Conservation (phyloP, 2,329 filamentous ascomycete species). For the Arthrocladium fulminans region DNA sequence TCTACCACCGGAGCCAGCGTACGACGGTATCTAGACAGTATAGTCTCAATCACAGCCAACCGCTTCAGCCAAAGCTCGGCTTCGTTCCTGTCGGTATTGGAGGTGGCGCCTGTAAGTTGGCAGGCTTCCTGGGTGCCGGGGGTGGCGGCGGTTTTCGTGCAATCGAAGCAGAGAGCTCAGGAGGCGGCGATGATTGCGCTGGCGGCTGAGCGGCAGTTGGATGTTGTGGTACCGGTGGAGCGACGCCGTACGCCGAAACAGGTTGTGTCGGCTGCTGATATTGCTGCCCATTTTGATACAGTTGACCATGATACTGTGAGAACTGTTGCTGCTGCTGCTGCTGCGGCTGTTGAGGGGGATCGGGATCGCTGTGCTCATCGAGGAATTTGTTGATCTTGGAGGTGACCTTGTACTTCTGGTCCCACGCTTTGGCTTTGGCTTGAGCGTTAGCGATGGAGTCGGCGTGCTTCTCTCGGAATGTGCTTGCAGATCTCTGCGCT, state of each 20-base stretch:
- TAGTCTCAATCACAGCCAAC: not conserved
- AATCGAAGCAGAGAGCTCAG: slow-evolving; percentile 25
- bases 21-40: not conserved
- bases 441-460: slow-evolving; percentile 57
- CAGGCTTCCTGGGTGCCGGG: slow-evolving; percentile 50
- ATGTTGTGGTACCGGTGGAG: slow-evolving; percentile 10
- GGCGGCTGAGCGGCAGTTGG: slow-evolving; percentile 11
- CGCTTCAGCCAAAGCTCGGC: slow-evolving; percentile 30
- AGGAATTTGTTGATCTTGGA: slow-evolving; percentile 42
- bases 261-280: slow-evolving; percentile 9
- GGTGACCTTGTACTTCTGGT: slow-evolving; percentile 53
- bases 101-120: slow-evolving; percentile 41
- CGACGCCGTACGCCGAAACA: slow-evolving; percentile 11
- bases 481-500: slow-evolving; percentile 54
- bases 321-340: slow-evolving; percentile 18
- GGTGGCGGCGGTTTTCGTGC: slow-evolving; percentile 46
- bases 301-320: too few relatives aligned
- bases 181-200: slow-evolving; percentile 21
- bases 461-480: slow-evolving; percentile 62
- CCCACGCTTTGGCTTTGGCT: slow-evolving; percentile 48
- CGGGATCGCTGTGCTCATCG: slow-evolving; percentile 29
- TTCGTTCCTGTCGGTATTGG: slow-evolving; percentile 52
- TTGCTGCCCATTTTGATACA: slow-evolving; percentile 14
- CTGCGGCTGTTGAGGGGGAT: slow-evolving; percentile 10
- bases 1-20: too few relatives aligned